Evolutionary conservation across 2,329 filamentous ascomycete genomes (phyloP).

Genomic region (Pseudogymnoascus sp.): DNA sequence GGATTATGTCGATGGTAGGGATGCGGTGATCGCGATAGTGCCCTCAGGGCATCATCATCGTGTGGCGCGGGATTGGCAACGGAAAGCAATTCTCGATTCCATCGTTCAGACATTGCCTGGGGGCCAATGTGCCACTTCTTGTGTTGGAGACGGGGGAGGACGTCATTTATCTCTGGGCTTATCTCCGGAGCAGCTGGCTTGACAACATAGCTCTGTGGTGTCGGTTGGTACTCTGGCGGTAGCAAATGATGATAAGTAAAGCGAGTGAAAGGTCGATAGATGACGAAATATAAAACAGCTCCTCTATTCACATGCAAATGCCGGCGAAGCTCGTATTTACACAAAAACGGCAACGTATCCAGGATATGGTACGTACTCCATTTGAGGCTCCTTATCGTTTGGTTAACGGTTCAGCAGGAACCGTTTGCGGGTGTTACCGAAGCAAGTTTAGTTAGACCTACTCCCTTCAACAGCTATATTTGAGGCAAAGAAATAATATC

Average conservation of each 20-base stretch:
- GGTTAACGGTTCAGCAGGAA: not conserved
- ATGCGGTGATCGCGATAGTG: slow-evolving; percentile 49
- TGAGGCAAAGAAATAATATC: not conserved
- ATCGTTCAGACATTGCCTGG: slow-evolving; percentile 2
- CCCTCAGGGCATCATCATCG: slow-evolving; percentile 19
- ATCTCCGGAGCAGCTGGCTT: not conserved
- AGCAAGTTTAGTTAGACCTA: not conserved
- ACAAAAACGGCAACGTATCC: not conserved
- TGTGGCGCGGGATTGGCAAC: slow-evolving; percentile 16
- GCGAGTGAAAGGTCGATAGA: not conserved
- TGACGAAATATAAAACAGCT: not conserved
- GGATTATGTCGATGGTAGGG: slow-evolving; percentile 55
- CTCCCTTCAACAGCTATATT: not conserved
- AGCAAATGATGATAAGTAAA: slow-evolving; percentile 4
- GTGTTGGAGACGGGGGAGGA: not conserved
- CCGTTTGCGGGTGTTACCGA: slow-evolving; percentile 1
- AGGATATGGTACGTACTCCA: slow-evolving; percentile 1
- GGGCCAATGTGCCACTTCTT: slow-evolving; percentile 6
- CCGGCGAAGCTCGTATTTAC: slow-evolving; percentile 4
- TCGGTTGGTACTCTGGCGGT: not conserved
- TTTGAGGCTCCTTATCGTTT: slow-evolving; percentile 4
- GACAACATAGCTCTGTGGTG: not conserved
- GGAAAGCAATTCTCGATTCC: slow-evolving; percentile 3
- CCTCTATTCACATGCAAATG: slow-evolving; percentile 5
- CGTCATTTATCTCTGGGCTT: slow-evolving; percentile 1